These are phyloP conservation scores for Garcileccinum viscosum DNA, from an alignment of 1,284 basidiomycete genomes.

Conservation along the genomic window DNA sequence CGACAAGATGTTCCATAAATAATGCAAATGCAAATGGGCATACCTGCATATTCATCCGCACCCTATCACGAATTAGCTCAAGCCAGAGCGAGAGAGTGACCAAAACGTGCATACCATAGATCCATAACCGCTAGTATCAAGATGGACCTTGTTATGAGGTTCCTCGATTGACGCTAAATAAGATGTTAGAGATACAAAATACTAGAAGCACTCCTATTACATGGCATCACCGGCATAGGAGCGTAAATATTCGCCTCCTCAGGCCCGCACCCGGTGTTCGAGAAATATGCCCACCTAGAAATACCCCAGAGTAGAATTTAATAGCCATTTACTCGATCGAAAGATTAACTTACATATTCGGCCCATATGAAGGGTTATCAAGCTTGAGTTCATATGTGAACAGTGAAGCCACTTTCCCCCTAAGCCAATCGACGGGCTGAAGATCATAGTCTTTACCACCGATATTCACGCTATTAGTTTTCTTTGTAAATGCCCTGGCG, in stretches of 20 bases:
- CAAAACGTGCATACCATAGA: constrained; percentile 16
- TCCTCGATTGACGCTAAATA: constrained; percentile 23
- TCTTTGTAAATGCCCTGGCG: constrained; percentile 14
- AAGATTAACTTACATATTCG: constrained; percentile 20
- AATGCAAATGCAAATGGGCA: background rate
- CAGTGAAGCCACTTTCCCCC: constrained; percentile 17
- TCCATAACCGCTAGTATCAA: constrained; percentile 21
- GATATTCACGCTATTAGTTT: constrained; percentile 1
- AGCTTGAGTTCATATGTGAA: constrained; percentile 21
- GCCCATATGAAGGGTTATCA: constrained; percentile 11
- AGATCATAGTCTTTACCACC: background rate
- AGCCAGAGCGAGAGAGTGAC: background rate
- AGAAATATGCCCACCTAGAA: constrained; percentile 26
- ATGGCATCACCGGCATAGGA: constrained; percentile 17
- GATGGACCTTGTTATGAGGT: constrained; percentile 22
- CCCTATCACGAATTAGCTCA: constrained; percentile 6
- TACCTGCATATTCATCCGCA: constrained; percentile 24
- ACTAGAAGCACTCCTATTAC: background rate
- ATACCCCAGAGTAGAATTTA: background rate
- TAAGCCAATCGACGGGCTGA: constrained; percentile 15
- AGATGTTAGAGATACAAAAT: background rate
- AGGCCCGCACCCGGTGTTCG: constrained; percentile 3
- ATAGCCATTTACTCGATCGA: background rate
- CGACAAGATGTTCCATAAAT: background rate
- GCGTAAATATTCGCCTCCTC: constrained; percentile 2